phyloP scores from a whole-genome alignment of 768 basidiomycete genomes.

The Hygrophorus russula region DNA sequence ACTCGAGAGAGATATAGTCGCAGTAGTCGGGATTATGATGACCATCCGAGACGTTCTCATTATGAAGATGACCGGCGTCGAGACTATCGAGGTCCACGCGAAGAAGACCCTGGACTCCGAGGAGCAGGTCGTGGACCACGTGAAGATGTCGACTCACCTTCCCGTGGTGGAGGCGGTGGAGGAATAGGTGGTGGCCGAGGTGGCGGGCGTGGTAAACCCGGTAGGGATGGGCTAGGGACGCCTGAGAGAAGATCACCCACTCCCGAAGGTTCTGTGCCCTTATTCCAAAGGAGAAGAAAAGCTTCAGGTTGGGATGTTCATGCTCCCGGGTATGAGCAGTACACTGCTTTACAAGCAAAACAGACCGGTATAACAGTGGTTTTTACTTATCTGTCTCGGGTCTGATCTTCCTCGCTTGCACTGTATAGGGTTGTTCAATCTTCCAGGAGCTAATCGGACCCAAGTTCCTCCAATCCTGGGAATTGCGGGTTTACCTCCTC shows the following conservation, averaged over 20 bases:
- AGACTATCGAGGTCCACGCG: conserved; percentile 29
- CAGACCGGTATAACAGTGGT: conserved; percentile 61
- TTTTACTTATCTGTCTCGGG: conserved; percentile 5
- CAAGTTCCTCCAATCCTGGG: conserved; percentile 76
- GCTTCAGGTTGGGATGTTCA: conserved; percentile 96
- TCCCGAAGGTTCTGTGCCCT: conserved; percentile 68
- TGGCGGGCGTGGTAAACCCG: conserved; percentile 34
- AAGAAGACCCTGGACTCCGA: conserved; percentile 26
- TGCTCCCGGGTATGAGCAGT: conserved; percentile 91
- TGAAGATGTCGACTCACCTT: conserved; percentile 23
- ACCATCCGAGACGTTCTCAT: conserved; percentile 29
- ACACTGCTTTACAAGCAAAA: conserved; percentile 95
- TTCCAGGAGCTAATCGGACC: conserved; percentile 88
- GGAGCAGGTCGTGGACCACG: conserved; percentile 27
- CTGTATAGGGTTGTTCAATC: conserved; percentile 78
- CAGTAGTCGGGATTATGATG: conserved; percentile 34
- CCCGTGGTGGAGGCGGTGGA: conserved; percentile 18
- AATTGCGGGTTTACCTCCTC: conserved; percentile 72
- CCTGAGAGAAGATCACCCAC: conserved; percentile 84
- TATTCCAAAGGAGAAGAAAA: conserved; percentile 81
- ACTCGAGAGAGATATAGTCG: conserved; percentile 33
- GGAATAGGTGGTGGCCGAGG: conserved; percentile 24
- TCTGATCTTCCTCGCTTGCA: not conserved
- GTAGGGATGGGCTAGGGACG: conserved; percentile 49
- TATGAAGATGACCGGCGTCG: conserved; percentile 41